These are phyloP conservation scores for Thielaviopsis musarum DNA, from an alignment of 2,329 filamentous ascomycete species.

Conservation along the genomic window DNA sequence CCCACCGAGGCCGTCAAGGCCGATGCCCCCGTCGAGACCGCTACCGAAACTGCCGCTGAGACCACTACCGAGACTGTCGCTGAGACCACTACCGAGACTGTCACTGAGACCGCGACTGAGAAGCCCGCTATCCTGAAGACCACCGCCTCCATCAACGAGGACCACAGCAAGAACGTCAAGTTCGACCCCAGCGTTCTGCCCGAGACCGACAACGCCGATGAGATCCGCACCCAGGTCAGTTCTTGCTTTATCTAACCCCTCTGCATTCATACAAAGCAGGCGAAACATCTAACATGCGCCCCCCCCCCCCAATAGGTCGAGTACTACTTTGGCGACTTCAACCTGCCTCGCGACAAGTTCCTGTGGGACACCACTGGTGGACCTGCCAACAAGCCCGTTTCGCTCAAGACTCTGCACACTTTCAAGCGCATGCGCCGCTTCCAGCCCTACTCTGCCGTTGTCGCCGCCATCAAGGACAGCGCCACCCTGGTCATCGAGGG, in stretches of 20 bases:
- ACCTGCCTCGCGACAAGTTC: slow-evolving; percentile 77
- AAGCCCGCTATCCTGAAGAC: slow-evolving; percentile 27
- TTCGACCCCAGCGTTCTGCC: slow-evolving; percentile 51
- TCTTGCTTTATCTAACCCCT: no score
- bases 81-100: slow-evolving; percentile 12
- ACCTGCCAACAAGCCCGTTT: slow-evolving; percentile 62
- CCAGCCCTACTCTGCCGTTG: slow-evolving; percentile 69
- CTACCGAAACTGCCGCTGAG: slow-evolving; percentile 14
- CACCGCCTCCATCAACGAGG: slow-evolving; percentile 23
- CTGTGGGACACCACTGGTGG: slow-evolving; percentile 66
- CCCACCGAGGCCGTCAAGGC: slow-evolving; percentile 16
- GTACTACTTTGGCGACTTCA: slow-evolving; percentile 90
- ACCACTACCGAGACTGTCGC: slow-evolving; percentile 9
- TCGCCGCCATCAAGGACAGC: slow-evolving; percentile 69
- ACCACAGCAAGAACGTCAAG: slow-evolving; percentile 43
- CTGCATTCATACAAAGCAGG: not conserved
- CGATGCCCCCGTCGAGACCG: slow-evolving; percentile 14
- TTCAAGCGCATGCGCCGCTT: slow-evolving; percentile 97
- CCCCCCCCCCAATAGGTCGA: slow-evolving; percentile 47
- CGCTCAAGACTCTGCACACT: slow-evolving; percentile 57
- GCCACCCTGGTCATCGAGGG: slow-evolving; percentile 56
- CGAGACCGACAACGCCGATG: slow-evolving; percentile 58
- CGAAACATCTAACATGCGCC: not conserved
- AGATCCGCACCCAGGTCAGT: slow-evolving; percentile 68
- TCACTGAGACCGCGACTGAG: slow-evolving; percentile 11